Conservation (phyloP, 2,329 filamentous ascomycete genomes). For the Diplodia scrobiculata region DNA sequence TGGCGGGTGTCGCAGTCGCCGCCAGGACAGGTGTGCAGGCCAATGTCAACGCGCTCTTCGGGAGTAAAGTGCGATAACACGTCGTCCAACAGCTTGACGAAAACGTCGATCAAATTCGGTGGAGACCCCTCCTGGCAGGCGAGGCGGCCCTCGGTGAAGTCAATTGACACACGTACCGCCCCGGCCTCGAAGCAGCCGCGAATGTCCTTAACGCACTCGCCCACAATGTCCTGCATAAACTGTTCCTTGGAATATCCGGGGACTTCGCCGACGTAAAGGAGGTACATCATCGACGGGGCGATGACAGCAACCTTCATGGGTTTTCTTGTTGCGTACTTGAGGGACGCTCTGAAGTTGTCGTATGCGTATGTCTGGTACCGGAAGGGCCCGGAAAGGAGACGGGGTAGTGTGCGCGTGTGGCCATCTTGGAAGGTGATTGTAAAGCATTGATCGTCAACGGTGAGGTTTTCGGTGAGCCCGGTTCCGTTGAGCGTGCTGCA, state of each 20-base stretch:
- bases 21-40: constrained; percentile 26
- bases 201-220: constrained; percentile 28
- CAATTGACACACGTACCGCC: constrained; percentile 26
- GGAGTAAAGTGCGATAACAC: constrained; percentile 25
- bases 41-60: constrained; percentile 20
- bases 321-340: constrained; percentile 13
- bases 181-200: constrained; percentile 25
- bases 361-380: constrained; percentile 27
- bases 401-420: constrained; percentile 26
- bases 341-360: constrained; percentile 17
- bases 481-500: constrained; percentile 26
- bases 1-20: constrained; percentile 26
- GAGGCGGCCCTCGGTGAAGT: constrained; percentile 27
- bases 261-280: constrained; percentile 27
- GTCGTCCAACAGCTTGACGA: constrained; percentile 24
- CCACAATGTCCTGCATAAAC: constrained; percentile 26
- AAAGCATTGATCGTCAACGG: constrained; percentile 26
- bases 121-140: constrained; percentile 26
- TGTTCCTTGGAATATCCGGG: constrained; percentile 26
- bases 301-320: constrained; percentile 27
- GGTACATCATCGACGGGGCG: constrained; percentile 28
- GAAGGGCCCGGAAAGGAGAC: constrained; percentile 24
- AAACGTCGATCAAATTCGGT: constrained; percentile 25
- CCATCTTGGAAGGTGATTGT: constrained; percentile 28
- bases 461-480: constrained; percentile 16